phyloP scores from a whole-genome alignment of 768 basidiomycete genomes.

The Coprinopsis marcescibilis region DNA sequence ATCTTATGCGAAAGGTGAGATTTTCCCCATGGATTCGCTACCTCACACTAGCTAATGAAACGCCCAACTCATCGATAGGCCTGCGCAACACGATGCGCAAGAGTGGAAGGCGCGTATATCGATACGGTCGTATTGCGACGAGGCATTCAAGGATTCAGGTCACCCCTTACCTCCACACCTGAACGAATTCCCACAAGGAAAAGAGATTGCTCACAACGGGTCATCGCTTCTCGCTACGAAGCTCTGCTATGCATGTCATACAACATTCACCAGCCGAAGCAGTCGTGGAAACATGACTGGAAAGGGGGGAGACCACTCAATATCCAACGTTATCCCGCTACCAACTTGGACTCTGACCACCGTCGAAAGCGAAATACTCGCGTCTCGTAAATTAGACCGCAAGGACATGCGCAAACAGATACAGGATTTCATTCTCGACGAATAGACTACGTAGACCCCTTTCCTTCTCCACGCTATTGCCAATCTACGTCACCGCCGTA shows the following conservation, averaged over 20 bases:
- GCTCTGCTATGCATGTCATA: slow-evolving; percentile 63
- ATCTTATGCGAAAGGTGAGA: slow-evolving; percentile 63
- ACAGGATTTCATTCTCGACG: slow-evolving; percentile 32
- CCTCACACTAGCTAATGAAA: not conserved
- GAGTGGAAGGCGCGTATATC: slow-evolving; percentile 74
- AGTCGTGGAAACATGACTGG: slow-evolving; percentile 18
- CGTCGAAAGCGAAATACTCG: slow-evolving; percentile 8
- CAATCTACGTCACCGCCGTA: too few species aligned
- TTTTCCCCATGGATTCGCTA: slow-evolving; percentile 4
- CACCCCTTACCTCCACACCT: slow-evolving; percentile 23
- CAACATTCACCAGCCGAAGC: slow-evolving; percentile 53
- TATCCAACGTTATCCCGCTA: slow-evolving; percentile 20
- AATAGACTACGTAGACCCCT: too few species aligned
- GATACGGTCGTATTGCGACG: slow-evolving; percentile 47
- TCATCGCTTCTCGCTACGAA: slow-evolving; percentile 27
- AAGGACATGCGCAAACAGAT: slow-evolving; percentile 34
- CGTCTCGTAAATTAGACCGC: slow-evolving; percentile 18
- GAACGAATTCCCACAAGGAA: slow-evolving; percentile 14
- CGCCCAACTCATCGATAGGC: slow-evolving; percentile 31
- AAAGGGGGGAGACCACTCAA: slow-evolving; percentile 23
- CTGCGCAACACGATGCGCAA: slow-evolving; percentile 57
- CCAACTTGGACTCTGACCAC: slow-evolving; percentile 33
- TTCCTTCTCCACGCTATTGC: too few species aligned
- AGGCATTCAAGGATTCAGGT: slow-evolving; percentile 18
- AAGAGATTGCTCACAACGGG: slow-evolving; percentile 15